phyloP scores from a whole-genome alignment of 306 rosid genomes.

The Begonia fuchsioides region DNA sequence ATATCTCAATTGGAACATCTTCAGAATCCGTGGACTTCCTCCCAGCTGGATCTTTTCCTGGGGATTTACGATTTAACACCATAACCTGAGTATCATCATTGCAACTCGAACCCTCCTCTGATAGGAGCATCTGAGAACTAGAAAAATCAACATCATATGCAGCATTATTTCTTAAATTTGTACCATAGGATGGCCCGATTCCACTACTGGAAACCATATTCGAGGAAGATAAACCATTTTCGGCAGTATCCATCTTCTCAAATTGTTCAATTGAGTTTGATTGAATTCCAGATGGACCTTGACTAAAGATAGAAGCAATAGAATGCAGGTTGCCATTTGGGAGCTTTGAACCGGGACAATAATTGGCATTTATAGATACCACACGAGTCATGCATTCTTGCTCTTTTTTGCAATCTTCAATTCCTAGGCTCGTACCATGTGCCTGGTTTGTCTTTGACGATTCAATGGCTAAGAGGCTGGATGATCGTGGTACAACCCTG shows the following conservation, averaged over 20 bases:
- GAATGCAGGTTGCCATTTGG: slow-evolving; percentile 14
- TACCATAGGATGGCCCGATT: slow-evolving; percentile 17
- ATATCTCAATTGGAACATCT: slow-evolving; percentile 19
- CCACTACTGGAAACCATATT: slow-evolving; percentile 17
- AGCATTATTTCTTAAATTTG: slow-evolving; percentile 2
- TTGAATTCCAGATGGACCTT: slow-evolving; percentile 18
- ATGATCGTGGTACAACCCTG: slow-evolving; percentile 54
- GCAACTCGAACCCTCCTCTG: slow-evolving; percentile 11
- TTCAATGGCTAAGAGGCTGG: slow-evolving; percentile 40
- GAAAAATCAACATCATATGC: slow-evolving; percentile 10
- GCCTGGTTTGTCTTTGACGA: slow-evolving; percentile 21
- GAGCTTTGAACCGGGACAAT: slow-evolving; percentile 13
- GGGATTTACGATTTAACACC: slow-evolving; percentile 3
- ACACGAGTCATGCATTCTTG: slow-evolving; percentile 17
- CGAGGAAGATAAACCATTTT: slow-evolving; percentile 15
- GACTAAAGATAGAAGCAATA: slow-evolving; percentile 17
- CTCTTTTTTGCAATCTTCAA: slow-evolving; percentile 20
- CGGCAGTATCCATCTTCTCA: slow-evolving; percentile 15
- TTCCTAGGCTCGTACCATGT: slow-evolving; percentile 19
- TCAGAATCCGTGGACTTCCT: slow-evolving; percentile 9
- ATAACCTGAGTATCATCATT: slow-evolving; percentile 1
- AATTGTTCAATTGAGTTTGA: slow-evolving; percentile 16
- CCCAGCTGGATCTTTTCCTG: slow-evolving; percentile 13
- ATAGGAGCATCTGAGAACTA: slow-evolving; percentile 8
- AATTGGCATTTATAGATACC: slow-evolving; percentile 11